Conservation (phyloP, 2,329 filamentous ascomycete genomes). For the Neophaeococcomyces mojaviensis region DNA sequence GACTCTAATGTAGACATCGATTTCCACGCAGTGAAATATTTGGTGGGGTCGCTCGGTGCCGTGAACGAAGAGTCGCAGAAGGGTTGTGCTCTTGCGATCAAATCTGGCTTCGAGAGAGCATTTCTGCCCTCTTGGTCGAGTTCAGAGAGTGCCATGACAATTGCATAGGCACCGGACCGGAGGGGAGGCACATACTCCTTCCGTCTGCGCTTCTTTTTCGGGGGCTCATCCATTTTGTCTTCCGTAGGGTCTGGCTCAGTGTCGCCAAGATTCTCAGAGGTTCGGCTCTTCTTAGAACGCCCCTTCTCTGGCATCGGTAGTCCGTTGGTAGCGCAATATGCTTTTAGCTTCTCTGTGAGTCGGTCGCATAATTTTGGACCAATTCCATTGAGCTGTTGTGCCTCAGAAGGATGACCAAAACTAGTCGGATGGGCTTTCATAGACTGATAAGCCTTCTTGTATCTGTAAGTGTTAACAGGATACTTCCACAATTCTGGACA, state of each 20-base stretch:
- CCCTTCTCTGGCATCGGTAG: constrained; percentile 57
- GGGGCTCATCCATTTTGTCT: constrained; percentile 28
- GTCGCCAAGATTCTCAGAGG: constrained; percentile 34
- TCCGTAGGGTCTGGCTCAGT: constrained; percentile 22
- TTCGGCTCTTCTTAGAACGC: constrained; percentile 8
- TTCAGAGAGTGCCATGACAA: constrained; percentile 60
- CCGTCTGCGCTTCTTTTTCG: constrained; percentile 49
- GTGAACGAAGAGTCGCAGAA: constrained; percentile 68
- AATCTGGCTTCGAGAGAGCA: constrained; percentile 59
- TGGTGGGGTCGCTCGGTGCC: constrained; percentile 57
- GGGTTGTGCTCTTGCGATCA: constrained; percentile 63
- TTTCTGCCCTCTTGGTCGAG: constrained; percentile 47
- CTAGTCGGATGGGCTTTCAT: constrained; percentile 65
- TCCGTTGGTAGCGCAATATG: constrained; percentile 59
- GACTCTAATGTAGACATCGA: constrained; percentile 69
- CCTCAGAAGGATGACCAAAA: constrained; percentile 66
- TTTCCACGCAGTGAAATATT: constrained; percentile 73
- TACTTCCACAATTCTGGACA: neutral
- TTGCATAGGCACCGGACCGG: constrained; percentile 66
- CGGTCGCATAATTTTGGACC: constrained; percentile 64
- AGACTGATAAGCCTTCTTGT: constrained; percentile 68
- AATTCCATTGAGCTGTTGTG: constrained; percentile 65
- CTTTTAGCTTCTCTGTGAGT: constrained; percentile 51
- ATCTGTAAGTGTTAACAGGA: constrained; percentile 37
- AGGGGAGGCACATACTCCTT: constrained; percentile 65